These are phyloP conservation scores for Plicaturopsis crispa DNA, from an alignment of 768 basidiomycete genomes.

Conservation along the genomic window DNA sequence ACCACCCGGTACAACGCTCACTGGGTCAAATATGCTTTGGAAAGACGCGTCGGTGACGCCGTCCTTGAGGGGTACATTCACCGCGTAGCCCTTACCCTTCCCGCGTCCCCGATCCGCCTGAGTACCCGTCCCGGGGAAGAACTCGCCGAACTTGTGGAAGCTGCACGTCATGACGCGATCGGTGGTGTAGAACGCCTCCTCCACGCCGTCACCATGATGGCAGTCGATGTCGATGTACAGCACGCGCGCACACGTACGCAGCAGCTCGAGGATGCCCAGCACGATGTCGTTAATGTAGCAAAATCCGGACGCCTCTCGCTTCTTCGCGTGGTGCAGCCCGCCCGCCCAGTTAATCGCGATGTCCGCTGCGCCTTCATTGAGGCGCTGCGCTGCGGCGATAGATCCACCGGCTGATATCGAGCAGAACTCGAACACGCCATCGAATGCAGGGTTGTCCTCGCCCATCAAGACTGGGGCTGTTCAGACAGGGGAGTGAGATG, in stretches of 20 bases:
- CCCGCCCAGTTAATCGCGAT: slow-evolving; percentile 97
- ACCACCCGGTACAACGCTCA: slow-evolving; percentile 29
- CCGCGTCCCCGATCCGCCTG: slow-evolving; percentile 81
- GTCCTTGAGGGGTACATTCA: slow-evolving; percentile 92
- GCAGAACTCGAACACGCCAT: slow-evolving; percentile 95
- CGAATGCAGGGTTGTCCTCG: slow-evolving; percentile 95
- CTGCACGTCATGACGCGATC: slow-evolving; percentile 96
- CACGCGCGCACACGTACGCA: slow-evolving; percentile 81
- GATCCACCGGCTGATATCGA: slow-evolving; percentile 95
- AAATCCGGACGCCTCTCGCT: slow-evolving; percentile 95
- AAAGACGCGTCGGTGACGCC: slow-evolving; percentile 90
- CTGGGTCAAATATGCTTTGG: slow-evolving; percentile 85
- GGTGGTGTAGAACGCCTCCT: slow-evolving; percentile 97
- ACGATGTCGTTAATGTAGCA: slow-evolving; percentile 99
- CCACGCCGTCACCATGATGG: slow-evolving; percentile 98
- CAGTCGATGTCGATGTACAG: slow-evolving; percentile 98
- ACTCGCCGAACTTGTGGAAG: slow-evolving; percentile 95
- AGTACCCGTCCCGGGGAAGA: slow-evolving; percentile 70
- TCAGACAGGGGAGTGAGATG: background rate
- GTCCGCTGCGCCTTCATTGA: slow-evolving; percentile 73
- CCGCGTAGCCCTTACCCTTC: slow-evolving; percentile 78
- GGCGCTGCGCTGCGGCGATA: slow-evolving; percentile 81
- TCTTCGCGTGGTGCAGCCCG: slow-evolving; percentile 99
- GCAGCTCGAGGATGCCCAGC: slow-evolving; percentile 85
- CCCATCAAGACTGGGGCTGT: slow-evolving; percentile 47